Evolutionary conservation across 164 flowering plant species (phyloP).

Genomic region (Buxus sempervirens): DNA sequence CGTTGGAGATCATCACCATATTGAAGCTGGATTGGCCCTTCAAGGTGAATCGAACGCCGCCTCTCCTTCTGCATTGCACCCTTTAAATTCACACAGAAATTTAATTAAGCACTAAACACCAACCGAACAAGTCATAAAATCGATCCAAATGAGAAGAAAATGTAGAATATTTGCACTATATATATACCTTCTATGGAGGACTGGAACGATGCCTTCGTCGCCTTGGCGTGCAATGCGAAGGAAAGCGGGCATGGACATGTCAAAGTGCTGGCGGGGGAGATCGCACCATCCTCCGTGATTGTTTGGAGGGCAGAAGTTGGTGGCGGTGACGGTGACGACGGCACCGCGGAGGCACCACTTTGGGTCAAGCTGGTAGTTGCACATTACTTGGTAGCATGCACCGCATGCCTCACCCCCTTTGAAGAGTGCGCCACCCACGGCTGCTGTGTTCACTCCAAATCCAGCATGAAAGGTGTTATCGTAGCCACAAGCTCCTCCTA

Average conservation of each 20-base stretch:
- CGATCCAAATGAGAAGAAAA: no score
- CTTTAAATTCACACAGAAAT: slow-evolving; percentile 24
- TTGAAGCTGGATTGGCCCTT: slow-evolving; percentile 65
- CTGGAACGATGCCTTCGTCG: slow-evolving; percentile 71
- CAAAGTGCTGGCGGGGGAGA: slow-evolving; percentile 68
- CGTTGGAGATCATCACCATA: slow-evolving; percentile 70
- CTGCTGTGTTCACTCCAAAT: slow-evolving; percentile 67
- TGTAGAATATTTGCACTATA: no score
- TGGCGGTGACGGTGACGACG: slow-evolving; percentile 58
- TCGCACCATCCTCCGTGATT: slow-evolving; percentile 85
- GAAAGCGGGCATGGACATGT: slow-evolving; percentile 75
- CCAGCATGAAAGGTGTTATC: slow-evolving; percentile 72
- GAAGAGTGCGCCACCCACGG: slow-evolving; percentile 61
- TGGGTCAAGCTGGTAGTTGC: slow-evolving; percentile 44
- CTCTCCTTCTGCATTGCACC: slow-evolving; percentile 59
- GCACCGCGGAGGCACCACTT: slow-evolving; percentile 58
- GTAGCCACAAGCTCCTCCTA: slow-evolving; percentile 90
- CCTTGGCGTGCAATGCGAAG: slow-evolving; percentile 56
- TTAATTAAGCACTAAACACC: no score
- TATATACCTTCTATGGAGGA: slow-evolving; percentile 69
- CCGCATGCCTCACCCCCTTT: slow-evolving; percentile 66
- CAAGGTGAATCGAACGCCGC: slow-evolving; percentile 77
- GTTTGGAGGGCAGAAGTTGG: slow-evolving; percentile 87
- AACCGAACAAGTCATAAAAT: no score
- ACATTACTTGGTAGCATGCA: slow-evolving; percentile 61